Conservation (phyloP, 2,329 filamentous ascomycete genomes). For the Pseudopyrenochaeta lycopersici region DNA sequence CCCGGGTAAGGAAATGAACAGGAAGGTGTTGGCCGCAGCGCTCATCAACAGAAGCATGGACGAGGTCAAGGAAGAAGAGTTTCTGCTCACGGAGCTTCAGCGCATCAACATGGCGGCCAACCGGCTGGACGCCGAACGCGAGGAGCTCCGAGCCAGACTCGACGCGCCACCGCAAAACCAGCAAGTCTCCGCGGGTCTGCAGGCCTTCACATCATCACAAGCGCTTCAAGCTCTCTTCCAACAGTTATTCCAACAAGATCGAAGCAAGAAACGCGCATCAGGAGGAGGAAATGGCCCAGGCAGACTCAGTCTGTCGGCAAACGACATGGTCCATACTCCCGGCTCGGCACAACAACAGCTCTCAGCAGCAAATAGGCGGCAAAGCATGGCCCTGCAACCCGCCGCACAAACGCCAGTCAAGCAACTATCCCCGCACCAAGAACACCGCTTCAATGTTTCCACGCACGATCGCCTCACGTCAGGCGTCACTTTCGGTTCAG, state of each 20-base stretch:
- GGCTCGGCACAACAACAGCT: slow-evolving; percentile 37
- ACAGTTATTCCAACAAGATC: slow-evolving; percentile 82
- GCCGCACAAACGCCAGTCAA: slow-evolving; percentile 50
- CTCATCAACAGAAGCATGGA: slow-evolving; percentile 82
- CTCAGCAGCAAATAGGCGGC: slow-evolving; percentile 46
- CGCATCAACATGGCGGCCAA: slow-evolving; percentile 89
- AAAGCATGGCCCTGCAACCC: slow-evolving; percentile 47
- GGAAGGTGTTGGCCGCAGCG: slow-evolving; percentile 85
- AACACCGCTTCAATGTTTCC: slow-evolving; percentile 82
- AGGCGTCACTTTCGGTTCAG: slow-evolving; percentile 89
- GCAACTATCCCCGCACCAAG: slow-evolving; percentile 75
- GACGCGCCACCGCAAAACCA: slow-evolving; percentile 76
- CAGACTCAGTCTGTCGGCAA: slow-evolving; percentile 50
- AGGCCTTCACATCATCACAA: slow-evolving; percentile 78
- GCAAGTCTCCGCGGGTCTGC: slow-evolving; percentile 44
- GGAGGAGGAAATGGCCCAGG: slow-evolving; percentile 37
- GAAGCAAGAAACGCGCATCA: slow-evolving; percentile 81
- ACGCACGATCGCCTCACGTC: slow-evolving; percentile 85
- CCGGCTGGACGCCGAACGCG: slow-evolving; percentile 85
- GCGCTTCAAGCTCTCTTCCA: slow-evolving; percentile 83
- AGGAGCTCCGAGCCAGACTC: slow-evolving; percentile 85
- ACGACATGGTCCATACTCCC: slow-evolving; percentile 48
- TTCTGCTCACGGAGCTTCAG: slow-evolving; percentile 87
- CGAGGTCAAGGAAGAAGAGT: slow-evolving; percentile 91
- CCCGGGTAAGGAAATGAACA: slow-evolving; percentile 76